Conservation (phyloP, 2,329 filamentous ascomycete species). For the Penicillium brevicompactum region DNA sequence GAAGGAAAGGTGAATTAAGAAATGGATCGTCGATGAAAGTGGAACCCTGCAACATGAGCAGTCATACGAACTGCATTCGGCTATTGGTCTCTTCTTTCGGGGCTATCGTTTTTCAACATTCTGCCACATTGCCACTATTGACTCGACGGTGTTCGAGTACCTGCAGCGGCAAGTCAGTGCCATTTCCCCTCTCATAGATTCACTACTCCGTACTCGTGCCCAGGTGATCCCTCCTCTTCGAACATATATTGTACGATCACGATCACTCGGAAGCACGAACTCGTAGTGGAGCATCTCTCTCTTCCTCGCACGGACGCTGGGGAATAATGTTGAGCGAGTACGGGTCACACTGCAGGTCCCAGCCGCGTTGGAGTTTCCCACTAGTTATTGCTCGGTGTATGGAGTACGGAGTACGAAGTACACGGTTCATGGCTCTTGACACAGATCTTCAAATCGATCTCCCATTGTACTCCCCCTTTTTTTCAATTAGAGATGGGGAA, state of each 20-base stretch:
- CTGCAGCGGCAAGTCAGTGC: constrained; percentile 19
- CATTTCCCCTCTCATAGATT: too few species aligned
- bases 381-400: not conserved
- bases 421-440: not conserved
- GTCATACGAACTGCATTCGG: constrained; percentile 14
- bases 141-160: constrained; percentile 16
- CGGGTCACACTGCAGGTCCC: constrained; percentile 8
- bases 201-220: too few species aligned
- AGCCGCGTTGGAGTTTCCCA: not conserved
- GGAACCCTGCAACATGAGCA: constrained; percentile 15
- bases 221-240: too few species aligned
- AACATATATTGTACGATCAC: not conserved
- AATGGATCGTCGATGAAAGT: constrained; percentile 15
- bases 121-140: constrained; percentile 12
- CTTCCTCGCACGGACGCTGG: not conserved
- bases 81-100: constrained; percentile 11
- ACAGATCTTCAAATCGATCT: not conserved
- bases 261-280: not conserved
- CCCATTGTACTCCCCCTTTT: not conserved
- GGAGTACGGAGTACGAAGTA: not conserved
- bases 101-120: constrained; percentile 1
- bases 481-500: not conserved
- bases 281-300: not conserved
- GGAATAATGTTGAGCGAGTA: not conserved
- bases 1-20: not conserved